Base-by-base conservation (phyloP, 345 rosid species). In the Trapa bicornis region DNA sequence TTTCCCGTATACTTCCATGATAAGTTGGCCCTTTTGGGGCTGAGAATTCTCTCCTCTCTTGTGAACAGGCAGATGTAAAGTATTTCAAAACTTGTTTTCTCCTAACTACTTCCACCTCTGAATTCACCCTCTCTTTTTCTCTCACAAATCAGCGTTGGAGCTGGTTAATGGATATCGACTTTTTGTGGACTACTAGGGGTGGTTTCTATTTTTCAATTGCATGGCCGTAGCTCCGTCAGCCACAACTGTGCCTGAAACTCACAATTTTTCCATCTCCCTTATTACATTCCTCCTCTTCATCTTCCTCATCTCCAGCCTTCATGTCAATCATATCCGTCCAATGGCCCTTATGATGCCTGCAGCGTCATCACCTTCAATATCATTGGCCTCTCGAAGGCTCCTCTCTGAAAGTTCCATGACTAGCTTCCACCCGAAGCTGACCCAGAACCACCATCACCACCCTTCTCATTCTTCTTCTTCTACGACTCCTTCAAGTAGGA, bases 121-220 rank as follows among this genome's bases (percentile, higher is more conserved):
- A 81, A 81, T 60, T 80, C 48, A 76, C 82, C 79, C 64, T 71
- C 56, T 38, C 75, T 58, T 37, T 48, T 50, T 14, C 67, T 47
- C 69, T 56, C 64, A 60, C 68, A 77, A 69, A 60, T 9, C 76
- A 70, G 81, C 78, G 76, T 71, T 74, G 82, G 80, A 64, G 76
- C 86, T 86, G 91, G 98, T 88, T 92, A 77, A 92, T 93, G 96
- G 98, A 89, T 93, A 88, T 88, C 85, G 96, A 86, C 81, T 87
- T 94, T 92, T 84, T 89, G 80, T 85, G 93, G 92, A 80, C 79
- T 80, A 80, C 83, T 79, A 90, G 93, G 97, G 94, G 87, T 82
- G 93, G 87, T 80, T 84, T 66, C 77, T 75, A 76, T 70, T 76
- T 66, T 71, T 79, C 68, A 71, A 82, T 83, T 86, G 89, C 86